phyloP scores from a whole-genome alignment of 306 rosid species.

The Castanospermum australe region DNA sequence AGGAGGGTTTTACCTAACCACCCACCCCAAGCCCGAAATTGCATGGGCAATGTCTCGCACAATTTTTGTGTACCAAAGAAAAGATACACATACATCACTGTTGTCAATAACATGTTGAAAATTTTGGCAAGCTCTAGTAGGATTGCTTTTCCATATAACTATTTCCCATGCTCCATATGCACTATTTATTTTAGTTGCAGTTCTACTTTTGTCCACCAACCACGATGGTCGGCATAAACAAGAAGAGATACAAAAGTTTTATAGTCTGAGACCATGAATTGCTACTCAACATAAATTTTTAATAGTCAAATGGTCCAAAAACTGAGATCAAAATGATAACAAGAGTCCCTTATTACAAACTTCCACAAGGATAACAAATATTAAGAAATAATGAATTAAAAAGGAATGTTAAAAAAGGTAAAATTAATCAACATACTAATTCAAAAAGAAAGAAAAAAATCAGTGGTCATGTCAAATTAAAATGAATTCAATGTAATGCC shows the following conservation, averaged over 20 bases:
- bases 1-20: too few species aligned
- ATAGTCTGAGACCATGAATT: not conserved
- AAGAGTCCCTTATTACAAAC: not conserved
- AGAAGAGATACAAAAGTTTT: not conserved
- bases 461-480: not conserved
- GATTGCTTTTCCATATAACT: slow-evolving; percentile 64
- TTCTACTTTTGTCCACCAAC: slow-evolving; percentile 63
- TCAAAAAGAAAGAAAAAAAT: not conserved
- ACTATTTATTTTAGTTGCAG: slow-evolving; percentile 71
- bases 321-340: not conserved
- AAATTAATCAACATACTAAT: not conserved
- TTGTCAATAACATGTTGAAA: slow-evolving; percentile 57
- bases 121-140: slow-evolving; percentile 61
- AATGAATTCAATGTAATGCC: not conserved
- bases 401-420: not conserved
- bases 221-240: slow-evolving; percentile 49
- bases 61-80: too few species aligned
- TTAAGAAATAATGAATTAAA: not conserved
- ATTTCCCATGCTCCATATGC: slow-evolving; percentile 48
- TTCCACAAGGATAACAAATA: not conserved
- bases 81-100: slow-evolving; percentile 51
- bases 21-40: too few species aligned
- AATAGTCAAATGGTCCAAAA: too few species aligned
- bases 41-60: too few species aligned
- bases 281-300: not conserved